phyloP scores from a whole-genome alignment of 139 green algal species.

The Tetradesmus lagerheimii region DNA sequence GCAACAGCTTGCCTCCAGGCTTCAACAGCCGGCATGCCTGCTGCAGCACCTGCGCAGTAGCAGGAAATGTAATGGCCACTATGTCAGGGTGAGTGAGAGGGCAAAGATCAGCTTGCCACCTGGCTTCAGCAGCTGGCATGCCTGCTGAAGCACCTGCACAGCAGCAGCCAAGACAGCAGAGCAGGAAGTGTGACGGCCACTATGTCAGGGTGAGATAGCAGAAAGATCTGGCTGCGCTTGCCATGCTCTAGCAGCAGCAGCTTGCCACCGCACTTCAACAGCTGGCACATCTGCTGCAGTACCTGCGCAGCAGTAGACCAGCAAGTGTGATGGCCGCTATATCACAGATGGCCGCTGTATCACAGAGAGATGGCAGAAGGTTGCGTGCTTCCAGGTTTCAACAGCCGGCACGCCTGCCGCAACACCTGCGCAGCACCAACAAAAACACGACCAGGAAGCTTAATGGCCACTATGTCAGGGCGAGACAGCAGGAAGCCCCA shows the following conservation, averaged over 20 bases:
- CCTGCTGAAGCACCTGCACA: background rate
- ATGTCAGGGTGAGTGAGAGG: too few relatives aligned
- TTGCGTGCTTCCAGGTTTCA: too few relatives aligned
- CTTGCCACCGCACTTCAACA: background rate
- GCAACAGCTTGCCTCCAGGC: slow-evolving; percentile 66
- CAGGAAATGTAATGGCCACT: slow-evolving; percentile 39
- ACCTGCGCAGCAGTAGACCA: background rate
- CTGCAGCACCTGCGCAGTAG: slow-evolving; percentile 45
- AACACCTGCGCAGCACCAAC: too few relatives aligned
- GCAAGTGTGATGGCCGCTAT: too few relatives aligned
- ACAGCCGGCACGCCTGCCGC: too few relatives aligned
- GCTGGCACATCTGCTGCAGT: background rate
- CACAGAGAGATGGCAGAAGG: too few relatives aligned
- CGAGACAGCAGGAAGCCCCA: too few relatives aligned
- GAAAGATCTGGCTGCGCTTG: background rate
- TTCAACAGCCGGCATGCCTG: slow-evolving; percentile 64
- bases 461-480: too few relatives aligned
- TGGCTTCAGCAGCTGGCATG: background rate
- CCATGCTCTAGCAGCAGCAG: slow-evolving; percentile 7
- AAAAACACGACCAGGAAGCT: too few relatives aligned
- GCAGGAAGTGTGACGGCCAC: slow-evolving; percentile 22
- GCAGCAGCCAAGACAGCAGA: background rate
- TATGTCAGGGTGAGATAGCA: too few relatives aligned
- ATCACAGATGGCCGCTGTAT: too few relatives aligned
- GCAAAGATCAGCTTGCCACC: slow-evolving; percentile 10